Conservation (phyloP, 495 filamentous ascomycete genomes). For the Friedmanniomyces simplex region DNA sequence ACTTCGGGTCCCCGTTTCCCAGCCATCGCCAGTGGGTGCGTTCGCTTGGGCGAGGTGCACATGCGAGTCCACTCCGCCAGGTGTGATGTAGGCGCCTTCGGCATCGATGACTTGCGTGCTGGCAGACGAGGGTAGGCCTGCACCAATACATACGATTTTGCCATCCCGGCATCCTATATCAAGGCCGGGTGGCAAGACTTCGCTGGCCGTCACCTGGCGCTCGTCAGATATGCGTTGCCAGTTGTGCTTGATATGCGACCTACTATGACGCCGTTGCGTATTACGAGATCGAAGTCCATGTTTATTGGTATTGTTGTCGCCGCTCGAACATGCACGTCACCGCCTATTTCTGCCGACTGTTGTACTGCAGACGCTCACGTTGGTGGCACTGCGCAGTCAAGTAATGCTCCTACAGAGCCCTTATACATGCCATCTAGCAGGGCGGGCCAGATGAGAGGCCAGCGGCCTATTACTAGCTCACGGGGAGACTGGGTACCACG, state of each 20-base stretch:
- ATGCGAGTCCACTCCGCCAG: constrained; percentile 35
- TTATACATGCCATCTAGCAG: background rate
- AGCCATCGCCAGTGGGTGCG: constrained; percentile 41
- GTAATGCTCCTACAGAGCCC: too few relatives aligned
- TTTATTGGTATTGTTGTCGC: background rate
- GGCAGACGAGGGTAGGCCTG: constrained; percentile 24
- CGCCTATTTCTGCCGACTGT: background rate
- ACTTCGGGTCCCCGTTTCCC: constrained; percentile 45
- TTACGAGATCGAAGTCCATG: constrained; percentile 20
- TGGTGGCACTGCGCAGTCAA: too few relatives aligned
- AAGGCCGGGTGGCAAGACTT: constrained; percentile 16
- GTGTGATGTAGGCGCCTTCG: constrained; percentile 40
- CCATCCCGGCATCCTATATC: constrained; percentile 46
- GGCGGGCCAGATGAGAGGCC: too few relatives aligned
- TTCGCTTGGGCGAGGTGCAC: constrained; percentile 39
- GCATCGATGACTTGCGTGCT: constrained; percentile 38
- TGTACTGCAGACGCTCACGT: background rate
- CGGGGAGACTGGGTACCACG: background rate
- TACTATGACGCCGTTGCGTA: constrained; percentile 19
- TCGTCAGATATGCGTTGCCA: background rate
- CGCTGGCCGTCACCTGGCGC: constrained; percentile 14
- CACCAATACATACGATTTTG: constrained; percentile 39
- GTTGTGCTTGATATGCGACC: background rate
- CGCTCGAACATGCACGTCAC: background rate
- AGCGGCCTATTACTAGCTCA: too few relatives aligned